Evolutionary conservation across 176 grass and related monocot species (phyloP).

Genomic region (Aegilops speltoides): DNA sequence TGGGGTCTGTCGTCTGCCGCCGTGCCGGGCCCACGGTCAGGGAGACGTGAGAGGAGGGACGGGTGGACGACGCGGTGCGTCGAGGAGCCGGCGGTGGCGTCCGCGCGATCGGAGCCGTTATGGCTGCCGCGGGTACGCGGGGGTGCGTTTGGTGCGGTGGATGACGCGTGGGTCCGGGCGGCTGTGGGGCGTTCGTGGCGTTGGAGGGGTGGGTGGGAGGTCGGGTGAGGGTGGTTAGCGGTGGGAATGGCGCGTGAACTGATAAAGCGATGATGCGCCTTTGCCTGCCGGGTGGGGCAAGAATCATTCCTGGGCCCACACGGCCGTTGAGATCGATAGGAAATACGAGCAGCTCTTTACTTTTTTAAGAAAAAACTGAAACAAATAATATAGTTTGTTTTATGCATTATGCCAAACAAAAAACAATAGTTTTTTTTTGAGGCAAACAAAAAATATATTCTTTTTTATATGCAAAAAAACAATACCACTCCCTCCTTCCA

Average conservation of each 20-base stretch:
- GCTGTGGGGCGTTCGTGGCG: fast-evolving
- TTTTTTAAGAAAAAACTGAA: too few relatives aligned
- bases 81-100: neutral
- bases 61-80: fast-evolving
- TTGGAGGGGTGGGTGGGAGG: too few relatives aligned
- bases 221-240: neutral
- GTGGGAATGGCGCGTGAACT: neutral
- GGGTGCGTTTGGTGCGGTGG: neutral
- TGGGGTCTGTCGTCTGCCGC: neutral
- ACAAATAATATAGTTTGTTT: too few relatives aligned
- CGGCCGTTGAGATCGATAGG: neutral
- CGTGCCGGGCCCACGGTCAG: neutral
- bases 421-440: too few relatives aligned
- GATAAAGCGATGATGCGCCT: neutral
- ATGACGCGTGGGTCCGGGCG: neutral
- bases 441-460: too few relatives aligned
- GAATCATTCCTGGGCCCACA: neutral
- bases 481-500: too few relatives aligned
- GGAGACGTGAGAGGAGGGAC: fast-evolving
- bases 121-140: neutral
- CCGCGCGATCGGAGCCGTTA: neutral
- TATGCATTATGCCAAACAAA: too few relatives aligned
- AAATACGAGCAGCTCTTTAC: neutral
- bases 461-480: too few relatives aligned
- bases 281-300: conserved; percentile 30